phyloP scores from a whole-genome alignment of 306 rosid species.

The Gleditsia sinensis region DNA sequence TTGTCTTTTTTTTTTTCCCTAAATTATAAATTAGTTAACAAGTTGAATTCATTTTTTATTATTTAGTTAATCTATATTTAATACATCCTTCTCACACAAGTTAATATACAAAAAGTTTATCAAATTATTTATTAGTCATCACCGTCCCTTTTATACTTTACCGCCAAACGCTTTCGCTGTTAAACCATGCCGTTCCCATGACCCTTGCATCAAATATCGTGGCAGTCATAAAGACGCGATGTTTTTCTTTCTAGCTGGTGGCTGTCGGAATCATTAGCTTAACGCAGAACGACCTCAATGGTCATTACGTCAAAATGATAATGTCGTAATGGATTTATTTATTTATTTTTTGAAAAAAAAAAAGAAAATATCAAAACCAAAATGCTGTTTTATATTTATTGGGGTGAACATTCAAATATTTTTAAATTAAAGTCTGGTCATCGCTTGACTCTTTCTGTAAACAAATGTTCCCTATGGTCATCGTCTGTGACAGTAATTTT shows the following conservation, averaged over 20 bases:
- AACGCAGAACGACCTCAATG: constrained; percentile 1
- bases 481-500: constrained; percentile 24
- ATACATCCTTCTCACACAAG: neutral
- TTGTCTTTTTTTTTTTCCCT: too few species aligned
- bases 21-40: neutral
- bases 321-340: neutral
- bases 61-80: neutral
- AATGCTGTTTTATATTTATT: constrained; percentile 28
- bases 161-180: constrained; percentile 24
- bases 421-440: constrained; percentile 42
- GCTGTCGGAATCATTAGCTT: neutral
- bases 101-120: too few species aligned
- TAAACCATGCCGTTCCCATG: constrained; percentile 14
- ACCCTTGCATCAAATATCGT: neutral
- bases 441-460: neutral
- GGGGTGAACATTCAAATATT: neutral
- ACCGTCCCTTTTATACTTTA: neutral
- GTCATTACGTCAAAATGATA: constrained; percentile 15
- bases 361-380: constrained; percentile 10
- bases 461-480: constrained; percentile 6
- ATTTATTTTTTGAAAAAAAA: neutral
- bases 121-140: too few species aligned
- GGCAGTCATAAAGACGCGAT: too few species aligned
- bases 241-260: constrained; percentile 1
- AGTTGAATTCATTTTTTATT: neutral